phyloP scores from a whole-genome alignment of 768 basidiomycete genomes.

The Hydnomerulius pinastri region DNA sequence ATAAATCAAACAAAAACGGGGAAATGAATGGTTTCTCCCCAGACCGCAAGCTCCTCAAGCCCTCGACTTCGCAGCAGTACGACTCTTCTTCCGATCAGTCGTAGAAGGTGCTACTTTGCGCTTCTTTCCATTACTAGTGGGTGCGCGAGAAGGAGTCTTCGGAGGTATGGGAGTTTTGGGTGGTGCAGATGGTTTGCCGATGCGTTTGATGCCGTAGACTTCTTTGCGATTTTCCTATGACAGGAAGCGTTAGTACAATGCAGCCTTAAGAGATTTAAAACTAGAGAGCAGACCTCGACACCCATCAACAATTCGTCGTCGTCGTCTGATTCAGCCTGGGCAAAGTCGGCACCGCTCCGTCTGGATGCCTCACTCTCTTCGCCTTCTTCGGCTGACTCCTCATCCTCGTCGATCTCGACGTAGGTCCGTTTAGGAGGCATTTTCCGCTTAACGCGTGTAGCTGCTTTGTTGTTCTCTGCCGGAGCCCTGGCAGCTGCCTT shows the following conservation, averaged over 20 bases:
- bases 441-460: constrained; percentile 23
- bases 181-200: constrained; percentile 2
- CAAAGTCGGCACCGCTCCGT: constrained; percentile 14
- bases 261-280: background rate
- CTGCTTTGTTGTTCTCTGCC: constrained; percentile 1
- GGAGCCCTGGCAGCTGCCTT: constrained; percentile 6
- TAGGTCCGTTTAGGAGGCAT: constrained; percentile 25
- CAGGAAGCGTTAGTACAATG: constrained; percentile 1
- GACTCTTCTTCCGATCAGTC: constrained; percentile 14
- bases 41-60: constrained; percentile 9
- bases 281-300: constrained; percentile 47
- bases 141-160: constrained; percentile 6
- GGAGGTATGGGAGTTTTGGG: constrained; percentile 7
- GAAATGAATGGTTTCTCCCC: too few species aligned
- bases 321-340: constrained; percentile 37
- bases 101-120: constrained; percentile 14
- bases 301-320: constrained; percentile 67
- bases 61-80: constrained; percentile 4
- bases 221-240: constrained; percentile 44
- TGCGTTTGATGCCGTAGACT: constrained; percentile 34
- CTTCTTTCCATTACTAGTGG: constrained; percentile 18
- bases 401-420: constrained; percentile 34
- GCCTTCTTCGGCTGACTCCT: constrained; percentile 22
- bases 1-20: constrained; percentile 11
- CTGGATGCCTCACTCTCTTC: constrained; percentile 4